A percentile compares a stretch with the other conserved stretches of the same genome.
These are phyloP conservation scores for Chimonanthus praecox DNA, from an alignment of 164 flowering plant species.

Conservation along the genomic window DNA sequence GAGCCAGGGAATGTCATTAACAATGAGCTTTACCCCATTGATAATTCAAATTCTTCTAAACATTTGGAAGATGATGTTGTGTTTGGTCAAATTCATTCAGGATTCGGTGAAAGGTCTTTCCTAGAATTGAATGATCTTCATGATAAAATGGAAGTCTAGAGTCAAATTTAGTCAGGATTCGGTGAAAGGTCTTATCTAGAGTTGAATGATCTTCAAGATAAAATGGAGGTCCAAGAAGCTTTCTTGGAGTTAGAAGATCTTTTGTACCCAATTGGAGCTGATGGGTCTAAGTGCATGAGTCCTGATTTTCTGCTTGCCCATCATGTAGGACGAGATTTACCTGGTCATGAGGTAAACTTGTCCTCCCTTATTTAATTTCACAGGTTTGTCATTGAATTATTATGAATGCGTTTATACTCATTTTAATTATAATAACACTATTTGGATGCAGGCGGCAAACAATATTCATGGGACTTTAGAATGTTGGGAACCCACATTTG, in stretches of 20 bases:
- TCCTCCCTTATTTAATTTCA: background rate
- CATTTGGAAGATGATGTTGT: no score
- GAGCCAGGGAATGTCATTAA: slow-evolving; percentile 27
- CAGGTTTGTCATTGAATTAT: background rate
- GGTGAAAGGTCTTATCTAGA: slow-evolving; percentile 4
- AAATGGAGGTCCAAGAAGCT: background rate
- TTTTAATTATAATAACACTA: background rate
- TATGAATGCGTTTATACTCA: background rate
- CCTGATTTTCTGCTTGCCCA: slow-evolving; percentile 1
- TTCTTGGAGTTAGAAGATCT: slow-evolving; percentile 8
- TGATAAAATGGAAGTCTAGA: no score
- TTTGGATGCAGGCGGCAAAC: background rate
- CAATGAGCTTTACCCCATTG: background rate
- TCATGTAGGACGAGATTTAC: background rate
- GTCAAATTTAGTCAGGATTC: no score
- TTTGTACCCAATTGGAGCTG: background rate
- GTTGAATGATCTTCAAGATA: background rate
- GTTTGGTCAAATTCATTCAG: no score
- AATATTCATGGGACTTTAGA: background rate
- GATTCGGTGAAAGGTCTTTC: no score
- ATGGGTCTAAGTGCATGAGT: background rate
- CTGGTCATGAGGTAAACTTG: background rate
- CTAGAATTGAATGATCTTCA: no score
- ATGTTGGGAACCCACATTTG: background rate
- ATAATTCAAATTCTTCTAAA: background rate